Evolutionary conservation across 805 yeast species (phyloP).

Genomic region (Blastobotrys parvus): DNA sequence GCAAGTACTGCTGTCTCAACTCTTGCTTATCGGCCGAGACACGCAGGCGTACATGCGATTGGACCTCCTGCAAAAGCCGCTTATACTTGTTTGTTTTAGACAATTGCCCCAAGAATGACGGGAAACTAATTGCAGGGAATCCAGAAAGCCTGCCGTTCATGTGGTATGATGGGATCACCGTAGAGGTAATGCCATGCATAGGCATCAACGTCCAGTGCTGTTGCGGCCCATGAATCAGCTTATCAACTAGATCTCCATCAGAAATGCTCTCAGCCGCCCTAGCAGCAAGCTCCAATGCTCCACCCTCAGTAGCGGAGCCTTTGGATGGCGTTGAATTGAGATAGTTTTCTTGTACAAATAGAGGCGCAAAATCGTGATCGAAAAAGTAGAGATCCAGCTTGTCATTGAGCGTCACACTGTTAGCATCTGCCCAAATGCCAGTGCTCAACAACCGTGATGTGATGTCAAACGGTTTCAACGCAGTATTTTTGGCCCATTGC

Average conservation of each 20-base stretch:
- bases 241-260: conserved; percentile 73
- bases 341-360: conserved; percentile 95
- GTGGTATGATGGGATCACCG: conserved; percentile 68
- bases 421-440: conserved; percentile 45
- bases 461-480: conserved; percentile 88
- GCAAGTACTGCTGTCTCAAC: conserved; percentile 67
- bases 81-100: conserved; percentile 73
- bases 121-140: conserved; percentile 63
- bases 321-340: conserved; percentile 45
- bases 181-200: conserved; percentile 77
- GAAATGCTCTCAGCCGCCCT: conserved; percentile 83
- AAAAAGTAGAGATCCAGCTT: conserved; percentile 85
- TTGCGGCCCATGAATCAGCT: conserved; percentile 77
- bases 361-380: conserved; percentile 89
- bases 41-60: conserved; percentile 74
- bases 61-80: conserved; percentile 76
- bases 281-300: conserved; percentile 51
- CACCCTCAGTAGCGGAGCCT: conserved; percentile 28
- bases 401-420: conserved; percentile 58
- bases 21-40: conserved; percentile 71
- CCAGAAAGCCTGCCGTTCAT: conserved; percentile 49
- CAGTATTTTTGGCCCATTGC: conserved; percentile 84
- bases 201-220: conserved; percentile 95
- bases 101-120: conserved; percentile 84
- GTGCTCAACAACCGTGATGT: conserved; percentile 58